These are phyloP conservation scores for Calocybe cyanea DNA, from an alignment of 768 basidiomycete genomes.

Conservation along the genomic window DNA sequence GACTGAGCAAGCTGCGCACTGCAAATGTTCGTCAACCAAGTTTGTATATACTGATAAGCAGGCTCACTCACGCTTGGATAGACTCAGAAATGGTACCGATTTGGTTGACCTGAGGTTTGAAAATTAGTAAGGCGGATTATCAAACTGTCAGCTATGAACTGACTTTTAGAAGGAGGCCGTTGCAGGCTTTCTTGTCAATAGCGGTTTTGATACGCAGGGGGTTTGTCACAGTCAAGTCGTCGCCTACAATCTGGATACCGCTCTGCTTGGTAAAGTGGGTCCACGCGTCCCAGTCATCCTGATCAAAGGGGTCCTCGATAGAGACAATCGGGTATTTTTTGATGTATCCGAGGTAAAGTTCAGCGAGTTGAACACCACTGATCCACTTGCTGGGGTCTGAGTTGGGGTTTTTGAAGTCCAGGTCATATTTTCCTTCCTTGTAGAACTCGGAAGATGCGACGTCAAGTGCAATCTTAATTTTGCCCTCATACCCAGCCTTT, in stretches of 20 bases:
- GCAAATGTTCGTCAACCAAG: background rate
- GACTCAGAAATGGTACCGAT: slow-evolving; percentile 99
- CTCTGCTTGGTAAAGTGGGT: slow-evolving; percentile 78
- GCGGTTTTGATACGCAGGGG: slow-evolving; percentile 95
- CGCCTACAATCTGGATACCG: slow-evolving; percentile 88
- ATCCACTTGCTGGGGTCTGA: slow-evolving; percentile 97
- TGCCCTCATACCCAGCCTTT: slow-evolving; percentile 97
- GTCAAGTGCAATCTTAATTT: slow-evolving; percentile 97
- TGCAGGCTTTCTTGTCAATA: slow-evolving; percentile 99
- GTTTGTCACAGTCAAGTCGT: slow-evolving; percentile 98
- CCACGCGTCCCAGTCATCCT: slow-evolving; percentile 99
- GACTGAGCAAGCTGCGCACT: slow-evolving; percentile 95
- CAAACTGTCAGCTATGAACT: slow-evolving; percentile 2
- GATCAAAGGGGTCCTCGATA: slow-evolving; percentile 98
- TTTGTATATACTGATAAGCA: background rate
- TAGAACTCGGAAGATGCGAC: slow-evolving; percentile 99
- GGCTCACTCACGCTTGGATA: slow-evolving; percentile 83
- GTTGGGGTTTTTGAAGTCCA: slow-evolving; percentile 99
- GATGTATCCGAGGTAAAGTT: slow-evolving; percentile 81
- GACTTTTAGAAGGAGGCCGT: slow-evolving; percentile 93
- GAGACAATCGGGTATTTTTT: slow-evolving; percentile 96
- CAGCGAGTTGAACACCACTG: slow-evolving; percentile 87
- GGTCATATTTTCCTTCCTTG: slow-evolving; percentile 99
- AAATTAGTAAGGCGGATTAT: background rate
- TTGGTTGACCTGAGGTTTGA: slow-evolving; percentile 94